phyloP scores from a whole-genome alignment of 495 filamentous ascomycete genomes.

The Penicillium manginii region DNA sequence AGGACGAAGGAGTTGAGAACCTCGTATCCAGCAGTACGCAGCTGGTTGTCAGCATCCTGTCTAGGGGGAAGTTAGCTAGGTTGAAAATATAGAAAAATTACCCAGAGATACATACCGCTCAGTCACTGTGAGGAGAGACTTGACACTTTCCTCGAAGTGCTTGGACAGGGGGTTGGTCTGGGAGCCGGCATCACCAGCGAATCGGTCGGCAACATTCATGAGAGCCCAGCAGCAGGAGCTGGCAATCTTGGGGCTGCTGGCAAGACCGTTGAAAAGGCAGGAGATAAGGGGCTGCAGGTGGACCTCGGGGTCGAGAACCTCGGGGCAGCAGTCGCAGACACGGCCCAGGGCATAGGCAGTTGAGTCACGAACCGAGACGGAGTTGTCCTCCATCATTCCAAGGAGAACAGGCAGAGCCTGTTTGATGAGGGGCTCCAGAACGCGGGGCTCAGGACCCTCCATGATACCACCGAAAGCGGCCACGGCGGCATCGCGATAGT shows the following conservation, averaged over 20 bases:
- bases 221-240: conserved; percentile 98
- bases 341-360: conserved; percentile 94
- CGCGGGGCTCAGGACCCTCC: conserved; percentile 91
- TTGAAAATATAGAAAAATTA: neutral
- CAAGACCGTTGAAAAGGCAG: conserved; percentile 86
- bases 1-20: conserved; percentile 92
- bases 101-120: conserved; percentile 57
- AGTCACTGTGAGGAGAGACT: conserved; percentile 81
- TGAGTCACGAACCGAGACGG: conserved; percentile 92
- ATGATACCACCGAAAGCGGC: conserved; percentile 99
- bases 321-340: conserved; percentile 88
- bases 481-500: conserved; percentile 88
- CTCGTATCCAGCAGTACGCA: conserved; percentile 98
- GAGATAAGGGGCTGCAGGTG: conserved; percentile 83
- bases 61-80: conserved; percentile 32
- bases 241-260: conserved; percentile 95
- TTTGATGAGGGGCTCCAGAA: conserved; percentile 89
- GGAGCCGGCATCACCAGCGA: conserved; percentile 78
- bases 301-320: conserved; percentile 79
- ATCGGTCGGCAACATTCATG: conserved; percentile 97
- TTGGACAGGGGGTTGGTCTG: conserved; percentile 82
- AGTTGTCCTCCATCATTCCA: conserved; percentile 92
- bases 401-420: conserved; percentile 89
- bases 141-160: conserved; percentile 92
- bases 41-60: conserved; percentile 80